phyloP scores from a whole-genome alignment of 2,329 filamentous ascomycete genomes.

The Colletotrichum truncatum region DNA sequence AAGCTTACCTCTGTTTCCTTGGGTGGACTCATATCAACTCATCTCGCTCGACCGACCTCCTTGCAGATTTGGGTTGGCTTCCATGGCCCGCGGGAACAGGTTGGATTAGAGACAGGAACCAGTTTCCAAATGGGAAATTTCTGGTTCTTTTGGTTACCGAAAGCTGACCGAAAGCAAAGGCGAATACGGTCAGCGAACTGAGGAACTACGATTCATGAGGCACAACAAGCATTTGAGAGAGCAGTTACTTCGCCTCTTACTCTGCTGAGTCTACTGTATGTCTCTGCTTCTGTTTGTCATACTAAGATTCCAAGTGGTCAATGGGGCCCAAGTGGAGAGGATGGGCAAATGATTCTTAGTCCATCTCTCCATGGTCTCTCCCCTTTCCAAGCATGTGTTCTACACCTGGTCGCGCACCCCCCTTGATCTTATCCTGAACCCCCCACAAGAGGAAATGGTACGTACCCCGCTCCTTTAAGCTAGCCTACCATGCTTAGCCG shows the following conservation, averaged over 20 bases:
- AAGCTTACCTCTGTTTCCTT: conserved; percentile 4
- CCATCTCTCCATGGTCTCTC: conserved; percentile 7
- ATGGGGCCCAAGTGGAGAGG: not conserved
- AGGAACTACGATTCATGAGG: not conserved
- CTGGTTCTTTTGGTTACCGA: not conserved
- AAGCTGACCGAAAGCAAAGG: not conserved
- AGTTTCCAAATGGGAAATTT: not conserved
- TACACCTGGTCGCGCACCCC: conserved; percentile 4
- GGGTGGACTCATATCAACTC: conserved; percentile 19
- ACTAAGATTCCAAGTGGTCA: conserved; percentile 2
- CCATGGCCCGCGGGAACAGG: not conserved
- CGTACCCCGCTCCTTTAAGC: conserved; percentile 1
- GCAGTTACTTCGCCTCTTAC: not conserved
- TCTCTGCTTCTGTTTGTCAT: not conserved
- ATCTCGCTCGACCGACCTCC: conserved; percentile 28
- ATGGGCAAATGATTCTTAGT: conserved; percentile 8
- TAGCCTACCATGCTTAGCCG: conserved; percentile 6
- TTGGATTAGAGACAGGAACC: not conserved
- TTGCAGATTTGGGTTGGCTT: conserved; percentile 14
- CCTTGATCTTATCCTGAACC: conserved; percentile 10
- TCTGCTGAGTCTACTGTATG: not conserved
- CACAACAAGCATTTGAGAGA: conserved; percentile 1
- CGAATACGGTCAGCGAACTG: not conserved
- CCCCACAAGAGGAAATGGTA: not conserved
- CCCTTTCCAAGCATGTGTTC: conserved; percentile 25